Conservation (phyloP, 169 alveolate genomes). For the Eimeria tenella region DNA sequence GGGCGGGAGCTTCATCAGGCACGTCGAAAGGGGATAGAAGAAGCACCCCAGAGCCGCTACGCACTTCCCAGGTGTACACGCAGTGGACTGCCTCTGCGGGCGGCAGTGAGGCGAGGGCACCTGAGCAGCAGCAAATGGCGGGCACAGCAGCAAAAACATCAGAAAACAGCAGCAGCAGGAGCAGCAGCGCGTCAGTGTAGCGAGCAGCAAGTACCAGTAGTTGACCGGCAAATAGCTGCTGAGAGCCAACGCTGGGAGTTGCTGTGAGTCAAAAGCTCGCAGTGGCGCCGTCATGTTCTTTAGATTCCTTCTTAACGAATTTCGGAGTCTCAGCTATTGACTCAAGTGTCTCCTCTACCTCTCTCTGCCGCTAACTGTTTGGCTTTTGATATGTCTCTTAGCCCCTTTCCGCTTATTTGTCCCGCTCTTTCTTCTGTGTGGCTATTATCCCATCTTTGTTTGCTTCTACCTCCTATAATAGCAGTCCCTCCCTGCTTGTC, state of each 20-base stretch:
- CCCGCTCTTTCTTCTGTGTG: no score
- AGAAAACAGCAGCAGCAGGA: slow-evolving; percentile 2
- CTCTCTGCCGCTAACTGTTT: background rate
- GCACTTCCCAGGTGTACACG: slow-evolving; percentile 10
- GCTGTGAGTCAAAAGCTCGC: no score
- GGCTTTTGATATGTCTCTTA: no score
- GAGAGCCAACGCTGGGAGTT: no score
- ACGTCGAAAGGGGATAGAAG: background rate
- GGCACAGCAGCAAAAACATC: background rate
- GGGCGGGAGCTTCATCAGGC: background rate
- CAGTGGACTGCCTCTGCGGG: background rate
- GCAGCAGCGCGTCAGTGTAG: background rate
- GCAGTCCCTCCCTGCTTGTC: background rate
- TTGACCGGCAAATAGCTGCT: no score
- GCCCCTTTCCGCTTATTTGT: no score
- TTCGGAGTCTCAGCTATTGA: background rate
- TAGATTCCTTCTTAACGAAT: background rate
- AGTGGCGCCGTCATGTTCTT: background rate
- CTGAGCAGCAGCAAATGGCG: background rate
- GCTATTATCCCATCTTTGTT: no score
- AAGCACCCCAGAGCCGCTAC: background rate
- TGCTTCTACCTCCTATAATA: no score
- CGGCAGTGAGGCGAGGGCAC: background rate
- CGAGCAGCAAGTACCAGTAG: no score
- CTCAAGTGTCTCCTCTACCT: background rate